These are phyloP conservation scores for Mycena sanguinolenta DNA, from an alignment of 768 basidiomycete genomes.

Conservation along the genomic window DNA sequence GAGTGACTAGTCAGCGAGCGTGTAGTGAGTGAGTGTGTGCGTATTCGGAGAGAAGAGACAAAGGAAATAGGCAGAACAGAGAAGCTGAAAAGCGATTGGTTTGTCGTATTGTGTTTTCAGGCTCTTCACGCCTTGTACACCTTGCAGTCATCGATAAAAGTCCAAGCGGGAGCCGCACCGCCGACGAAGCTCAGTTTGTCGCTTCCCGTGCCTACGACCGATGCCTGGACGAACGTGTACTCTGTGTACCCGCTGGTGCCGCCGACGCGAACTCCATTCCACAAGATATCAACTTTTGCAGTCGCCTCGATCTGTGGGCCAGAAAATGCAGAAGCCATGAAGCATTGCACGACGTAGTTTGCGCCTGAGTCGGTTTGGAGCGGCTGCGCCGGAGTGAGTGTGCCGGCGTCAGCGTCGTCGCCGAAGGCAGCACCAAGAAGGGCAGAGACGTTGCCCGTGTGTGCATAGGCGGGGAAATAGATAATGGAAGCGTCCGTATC, in stretches of 20 bases:
- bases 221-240: conserved; percentile 15
- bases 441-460: conserved; percentile 27
- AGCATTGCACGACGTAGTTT: conserved; percentile 30
- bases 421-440: neutral
- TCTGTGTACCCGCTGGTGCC: conserved; percentile 19
- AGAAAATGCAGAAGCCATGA: conserved; percentile 27
- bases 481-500: conserved; percentile 34
- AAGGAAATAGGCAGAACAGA: neutral
- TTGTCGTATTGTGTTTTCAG: neutral
- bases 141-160: conserved; percentile 34
- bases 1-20: neutral
- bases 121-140: neutral
- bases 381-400: conserved; percentile 26
- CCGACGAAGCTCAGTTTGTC: conserved; percentile 23
- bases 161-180: conserved; percentile 36
- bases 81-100: neutral
- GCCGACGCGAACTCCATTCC: conserved; percentile 25
- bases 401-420: conserved; percentile 25
- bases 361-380: conserved; percentile 26
- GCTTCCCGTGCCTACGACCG: conserved; percentile 25
- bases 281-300: conserved; percentile 15
- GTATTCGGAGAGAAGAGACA: neutral
- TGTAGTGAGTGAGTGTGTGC: neutral
- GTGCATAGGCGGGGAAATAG: conserved; percentile 30
- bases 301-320: conserved; percentile 10